A percentile compares a stretch with the other conserved stretches of the same genome.
Conservation (phyloP, 176 grass and related monocot species). For the Cocos nucifera region DNA sequence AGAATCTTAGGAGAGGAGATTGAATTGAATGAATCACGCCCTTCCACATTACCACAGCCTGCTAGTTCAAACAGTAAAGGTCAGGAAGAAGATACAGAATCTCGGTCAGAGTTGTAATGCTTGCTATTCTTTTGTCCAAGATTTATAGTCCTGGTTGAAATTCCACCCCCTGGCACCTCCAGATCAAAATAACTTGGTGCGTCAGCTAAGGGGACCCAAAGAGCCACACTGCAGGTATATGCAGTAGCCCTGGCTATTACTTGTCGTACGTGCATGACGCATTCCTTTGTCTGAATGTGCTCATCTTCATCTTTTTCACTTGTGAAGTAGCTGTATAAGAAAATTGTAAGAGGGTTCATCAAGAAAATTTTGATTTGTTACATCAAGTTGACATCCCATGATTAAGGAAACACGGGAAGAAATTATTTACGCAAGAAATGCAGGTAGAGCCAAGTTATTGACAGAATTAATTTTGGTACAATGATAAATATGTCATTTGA, state of each 20-base stretch:
- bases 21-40: background rate
- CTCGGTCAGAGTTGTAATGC: constrained; percentile 57
- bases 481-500: too few species aligned
- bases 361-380: too few species aligned
- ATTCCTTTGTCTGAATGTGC: too few species aligned
- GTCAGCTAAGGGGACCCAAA: background rate
- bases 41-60: background rate
- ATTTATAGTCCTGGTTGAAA: background rate
- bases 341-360: too few species aligned
- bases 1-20: constrained; percentile 56
- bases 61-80: constrained; percentile 10
- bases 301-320: too few species aligned
- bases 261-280: background rate
- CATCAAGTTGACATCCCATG: too few species aligned
- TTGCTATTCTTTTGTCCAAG: background rate
- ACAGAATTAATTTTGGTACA: too few species aligned
- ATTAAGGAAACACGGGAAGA: too few species aligned
- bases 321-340: too few species aligned
- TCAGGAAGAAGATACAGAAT: constrained; percentile 15
- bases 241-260: background rate
- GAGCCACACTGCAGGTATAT: background rate
- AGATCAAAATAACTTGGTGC: background rate
- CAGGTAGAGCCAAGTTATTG: too few species aligned
- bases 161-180: too few species aligned
- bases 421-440: too few species aligned